Evolutionary conservation across 176 grass and related monocot genomes (phyloP), one percentile per base, ranked within the genome.

Genomic region (Musa acuminata): DNA sequence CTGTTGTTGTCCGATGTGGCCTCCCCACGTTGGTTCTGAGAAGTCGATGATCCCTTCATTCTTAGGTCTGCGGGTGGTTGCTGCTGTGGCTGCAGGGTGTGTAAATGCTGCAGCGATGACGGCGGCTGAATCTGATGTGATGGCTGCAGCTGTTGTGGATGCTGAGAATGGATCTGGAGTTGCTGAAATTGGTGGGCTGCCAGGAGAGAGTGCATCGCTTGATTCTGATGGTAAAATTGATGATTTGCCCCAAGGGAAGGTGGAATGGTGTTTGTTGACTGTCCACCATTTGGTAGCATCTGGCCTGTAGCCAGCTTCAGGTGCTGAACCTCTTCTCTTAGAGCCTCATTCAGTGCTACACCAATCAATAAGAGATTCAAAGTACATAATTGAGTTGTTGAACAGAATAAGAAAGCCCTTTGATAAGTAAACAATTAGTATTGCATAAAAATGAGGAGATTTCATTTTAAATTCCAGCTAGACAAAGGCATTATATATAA

Each of bases 241-340:
- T 87, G 87, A 3, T 78, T 85, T 22, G 48, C 79, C 13, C 68
- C 72, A n/a, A 82, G 78, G 2, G 85, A 74, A 68, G 79, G 70
- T 0, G 76, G 59, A 6, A 59, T 71, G 17, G 89, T 87, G 52
- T 50, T 85, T 79, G 81, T 79, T 76, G 79, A 74, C 59, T 52
- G 74, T 50, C 80, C 87, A 52, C 74, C 27, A 2, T 62, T 80
- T 11, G 71, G 60, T 8, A 43, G 72, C 54, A 72, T 81, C 77
- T 91, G 84, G 17, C 86, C 77, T 0, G 89, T 89, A 1, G 57
- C 86, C 29, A 89, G 58, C 80, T 92, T 91, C 62, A 96, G 82
- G 17, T 64, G 80, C 64, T 92, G 84, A 5, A 96, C 82, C 78
- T 96, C 92, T 7, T 82, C 85, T 78, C 77, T 87, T 71, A 96